phyloP scores from a whole-genome alignment of 306 rosid species.

The Medicago ruthenica region DNA sequence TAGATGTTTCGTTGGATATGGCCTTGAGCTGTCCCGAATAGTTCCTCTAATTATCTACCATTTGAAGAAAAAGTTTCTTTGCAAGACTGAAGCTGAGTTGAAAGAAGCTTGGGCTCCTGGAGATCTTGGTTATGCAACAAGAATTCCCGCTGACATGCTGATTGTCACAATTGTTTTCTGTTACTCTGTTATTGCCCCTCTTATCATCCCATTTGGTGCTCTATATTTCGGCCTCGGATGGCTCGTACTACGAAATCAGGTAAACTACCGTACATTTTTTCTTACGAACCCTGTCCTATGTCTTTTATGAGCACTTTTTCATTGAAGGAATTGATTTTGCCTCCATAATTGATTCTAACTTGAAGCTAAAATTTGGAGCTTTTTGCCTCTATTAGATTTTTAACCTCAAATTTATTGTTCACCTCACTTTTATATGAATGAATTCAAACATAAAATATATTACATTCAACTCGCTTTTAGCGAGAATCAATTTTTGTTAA shows the following conservation, averaged over 20 bases:
- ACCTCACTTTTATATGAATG: background rate
- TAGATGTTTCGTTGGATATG: slow-evolving; percentile 94
- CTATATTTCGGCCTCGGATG: slow-evolving; percentile 85
- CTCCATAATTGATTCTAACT: background rate
- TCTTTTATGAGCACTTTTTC: background rate
- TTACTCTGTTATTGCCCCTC: slow-evolving; percentile 88
- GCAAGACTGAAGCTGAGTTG: slow-evolving; percentile 87
- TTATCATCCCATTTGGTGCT: slow-evolving; percentile 84
- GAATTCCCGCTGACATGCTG: slow-evolving; percentile 87
- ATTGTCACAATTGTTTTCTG: slow-evolving; percentile 76
- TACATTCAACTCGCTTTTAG: background rate
- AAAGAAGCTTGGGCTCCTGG: slow-evolving; percentile 91
- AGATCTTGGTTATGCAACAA: slow-evolving; percentile 81
- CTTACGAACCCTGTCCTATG: background rate
- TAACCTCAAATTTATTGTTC: too few species aligned
- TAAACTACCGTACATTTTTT: slow-evolving; percentile 40
- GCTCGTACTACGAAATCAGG: slow-evolving; percentile 97
- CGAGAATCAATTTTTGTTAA: background rate
- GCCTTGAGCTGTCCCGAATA: slow-evolving; percentile 86
- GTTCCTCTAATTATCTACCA: slow-evolving; percentile 91
- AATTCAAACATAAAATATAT: background rate
- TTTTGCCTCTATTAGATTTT: background rate
- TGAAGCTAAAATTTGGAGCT: too few species aligned
- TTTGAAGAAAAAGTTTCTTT: slow-evolving; percentile 80
- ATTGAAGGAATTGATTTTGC: background rate